phyloP scores from a whole-genome alignment of 164 flowering plant species.

The Annona cherimola region DNA sequence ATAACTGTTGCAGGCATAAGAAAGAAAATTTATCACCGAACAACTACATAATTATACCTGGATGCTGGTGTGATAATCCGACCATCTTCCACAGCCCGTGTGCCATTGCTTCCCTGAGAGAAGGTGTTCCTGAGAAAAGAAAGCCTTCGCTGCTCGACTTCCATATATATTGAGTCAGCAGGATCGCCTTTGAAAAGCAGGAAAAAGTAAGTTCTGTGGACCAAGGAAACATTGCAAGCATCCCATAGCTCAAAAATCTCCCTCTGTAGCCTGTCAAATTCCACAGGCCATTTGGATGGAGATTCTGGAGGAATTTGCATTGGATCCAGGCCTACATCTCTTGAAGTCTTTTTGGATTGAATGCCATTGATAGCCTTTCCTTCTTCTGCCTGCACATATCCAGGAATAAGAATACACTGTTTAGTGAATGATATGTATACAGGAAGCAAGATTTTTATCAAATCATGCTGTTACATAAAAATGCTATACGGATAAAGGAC shows the following conservation, averaged over 20 bases:
- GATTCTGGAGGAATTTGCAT: conserved; percentile 34
- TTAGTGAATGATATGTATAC: not conserved
- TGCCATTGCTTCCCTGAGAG: conserved; percentile 24
- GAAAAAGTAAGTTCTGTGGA: conserved; percentile 80
- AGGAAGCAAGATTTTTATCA: not conserved
- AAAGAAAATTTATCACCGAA: not conserved
- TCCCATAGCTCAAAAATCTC: conserved; percentile 82
- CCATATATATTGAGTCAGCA: conserved; percentile 71
- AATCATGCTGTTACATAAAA: not conserved
- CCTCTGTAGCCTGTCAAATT: conserved; percentile 48
- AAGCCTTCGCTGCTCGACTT: conserved; percentile 81
- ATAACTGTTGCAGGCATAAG: not conserved
- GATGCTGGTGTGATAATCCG: conserved; percentile 34
- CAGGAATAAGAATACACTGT: not conserved
- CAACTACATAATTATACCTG: conserved; percentile 38
- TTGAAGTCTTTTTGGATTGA: conserved; percentile 24
- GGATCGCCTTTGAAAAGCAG: conserved; percentile 84
- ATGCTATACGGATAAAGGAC: not conserved
- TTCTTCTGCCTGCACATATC: conserved; percentile 34
- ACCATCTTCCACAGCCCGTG: conserved; percentile 20
- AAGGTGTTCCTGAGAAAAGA: conserved; percentile 55
- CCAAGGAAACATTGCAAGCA: conserved; percentile 62
- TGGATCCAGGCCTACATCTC: conserved; percentile 56
- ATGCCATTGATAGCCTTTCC: conserved; percentile 12
- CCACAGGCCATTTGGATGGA: conserved; percentile 36